Percentiles rank a stretch among this genome's conserved stretches.
phyloP scores from a whole-genome alignment of 1,284 basidiomycete genomes.

The Schizopora paradoxa region DNA sequence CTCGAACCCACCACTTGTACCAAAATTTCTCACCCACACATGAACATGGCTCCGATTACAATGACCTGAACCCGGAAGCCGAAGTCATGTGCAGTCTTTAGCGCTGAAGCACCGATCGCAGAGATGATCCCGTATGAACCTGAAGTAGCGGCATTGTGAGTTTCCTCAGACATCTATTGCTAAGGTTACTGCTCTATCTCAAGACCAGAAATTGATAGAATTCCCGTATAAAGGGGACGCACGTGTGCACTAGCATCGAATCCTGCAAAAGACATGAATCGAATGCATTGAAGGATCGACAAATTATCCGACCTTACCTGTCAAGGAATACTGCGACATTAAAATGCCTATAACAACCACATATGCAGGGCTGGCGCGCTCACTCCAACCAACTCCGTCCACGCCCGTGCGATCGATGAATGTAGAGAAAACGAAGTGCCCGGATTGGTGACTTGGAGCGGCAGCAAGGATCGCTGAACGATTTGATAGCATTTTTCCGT shows the following conservation, averaged over 20 bases:
- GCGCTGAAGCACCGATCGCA: slow-evolving; percentile 68
- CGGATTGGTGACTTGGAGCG: slow-evolving; percentile 65
- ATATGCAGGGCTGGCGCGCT: slow-evolving; percentile 62
- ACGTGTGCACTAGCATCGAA: slow-evolving; percentile 71
- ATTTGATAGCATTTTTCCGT: no score
- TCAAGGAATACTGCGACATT: slow-evolving; percentile 68
- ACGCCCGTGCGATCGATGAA: slow-evolving; percentile 68
- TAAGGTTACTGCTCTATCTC: background rate
- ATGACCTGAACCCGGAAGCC: slow-evolving; percentile 41
- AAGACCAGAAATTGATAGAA: background rate
- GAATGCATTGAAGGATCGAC: background rate
- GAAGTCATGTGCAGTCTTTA: no score
- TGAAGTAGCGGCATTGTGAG: slow-evolving; percentile 64
- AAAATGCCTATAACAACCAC: slow-evolving; percentile 66
- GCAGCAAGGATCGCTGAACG: slow-evolving; percentile 63
- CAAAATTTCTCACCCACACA: slow-evolving; percentile 48
- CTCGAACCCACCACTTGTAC: background rate
- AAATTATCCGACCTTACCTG: slow-evolving; percentile 36
- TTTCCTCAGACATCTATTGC: slow-evolving; percentile 71
- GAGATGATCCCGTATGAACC: slow-evolving; percentile 62
- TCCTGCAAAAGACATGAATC: slow-evolving; percentile 32
- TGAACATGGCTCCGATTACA: slow-evolving; percentile 66
- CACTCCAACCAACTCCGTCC: slow-evolving; percentile 58
- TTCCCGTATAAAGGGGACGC: slow-evolving; percentile 22
- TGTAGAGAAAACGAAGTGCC: slow-evolving; percentile 59